A percentile compares a stretch with the other conserved stretches of the same genome.
These are phyloP conservation scores for Solanum ossicruentum DNA, from an alignment of 257 asterid species.

Conservation along the genomic window DNA sequence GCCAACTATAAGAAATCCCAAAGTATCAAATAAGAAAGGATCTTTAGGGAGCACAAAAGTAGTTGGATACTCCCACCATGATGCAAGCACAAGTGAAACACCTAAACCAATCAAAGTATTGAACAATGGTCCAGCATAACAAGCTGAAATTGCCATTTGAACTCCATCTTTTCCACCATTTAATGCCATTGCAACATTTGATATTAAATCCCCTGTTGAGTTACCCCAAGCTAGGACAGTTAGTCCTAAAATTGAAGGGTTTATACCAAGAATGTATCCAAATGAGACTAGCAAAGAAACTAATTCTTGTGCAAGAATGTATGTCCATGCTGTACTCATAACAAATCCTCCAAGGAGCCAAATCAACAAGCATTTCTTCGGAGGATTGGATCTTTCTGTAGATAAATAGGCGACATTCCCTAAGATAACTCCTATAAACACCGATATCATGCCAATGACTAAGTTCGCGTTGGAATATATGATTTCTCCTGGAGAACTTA, in stretches of 20 bases:
- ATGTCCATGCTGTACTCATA: slow-evolving; percentile 74
- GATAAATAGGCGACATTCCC: slow-evolving; percentile 25
- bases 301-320: slow-evolving; percentile 50
- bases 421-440: slow-evolving; percentile 21
- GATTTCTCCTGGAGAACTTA: slow-evolving; percentile 8
- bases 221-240: slow-evolving; percentile 96
- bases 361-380: slow-evolving; percentile 30
- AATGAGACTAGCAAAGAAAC: slow-evolving; percentile 48
- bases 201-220: slow-evolving; percentile 62
- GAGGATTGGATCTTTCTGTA: slow-evolving; percentile 39
- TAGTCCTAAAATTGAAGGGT: slow-evolving; percentile 57
- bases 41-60: slow-evolving; percentile 32
- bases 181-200: slow-evolving; percentile 53
- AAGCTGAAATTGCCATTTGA: slow-evolving; percentile 74
- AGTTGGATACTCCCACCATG: slow-evolving; percentile 45
- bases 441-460: slow-evolving; percentile 10
- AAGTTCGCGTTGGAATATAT: background rate
- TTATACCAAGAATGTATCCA: slow-evolving; percentile 47
- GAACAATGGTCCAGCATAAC: slow-evolving; percentile 80
- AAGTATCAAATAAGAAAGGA: slow-evolving; percentile 38
- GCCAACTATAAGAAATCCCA: slow-evolving; percentile 66
- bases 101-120: slow-evolving; percentile 70
- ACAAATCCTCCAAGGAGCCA: slow-evolving; percentile 63
- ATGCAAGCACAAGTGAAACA: slow-evolving; percentile 43
- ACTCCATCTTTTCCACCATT: slow-evolving; percentile 55